A percentile compares a stretch with the other conserved stretches of the same genome.
phyloP scores from a whole-genome alignment of 257 asterid species.

The Nicotiana tomentosiformis region DNA sequence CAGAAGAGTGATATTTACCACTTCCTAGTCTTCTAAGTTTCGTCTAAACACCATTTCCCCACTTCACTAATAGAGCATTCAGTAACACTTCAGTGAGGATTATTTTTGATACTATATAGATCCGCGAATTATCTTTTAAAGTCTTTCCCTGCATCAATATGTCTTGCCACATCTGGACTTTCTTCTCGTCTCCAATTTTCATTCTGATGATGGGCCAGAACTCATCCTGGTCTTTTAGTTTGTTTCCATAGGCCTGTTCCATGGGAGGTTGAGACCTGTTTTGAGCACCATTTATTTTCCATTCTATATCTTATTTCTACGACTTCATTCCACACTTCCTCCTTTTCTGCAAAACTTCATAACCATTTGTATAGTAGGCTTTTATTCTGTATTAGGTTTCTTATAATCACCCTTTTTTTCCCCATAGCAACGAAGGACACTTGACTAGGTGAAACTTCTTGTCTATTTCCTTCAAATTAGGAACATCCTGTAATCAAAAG shows the following conservation, averaged over 20 bases:
- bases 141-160: neutral
- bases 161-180: neutral
- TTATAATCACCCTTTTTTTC: neutral
- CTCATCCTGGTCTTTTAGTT: neutral
- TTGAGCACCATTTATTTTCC: neutral
- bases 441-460: conserved; percentile 2
- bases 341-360: neutral
- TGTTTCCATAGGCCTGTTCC: neutral
- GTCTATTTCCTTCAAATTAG: neutral
- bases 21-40: neutral
- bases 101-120: neutral
- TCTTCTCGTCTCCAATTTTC: neutral
- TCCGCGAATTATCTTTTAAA: neutral
- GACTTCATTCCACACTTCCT: neutral
- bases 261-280: neutral
- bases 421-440: neutral
- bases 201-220: neutral
- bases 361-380: neutral
- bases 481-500: neutral
- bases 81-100: neutral
- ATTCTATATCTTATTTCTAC: neutral
- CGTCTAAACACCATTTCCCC: neutral
- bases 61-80: neutral
- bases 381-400: neutral
- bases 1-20: neutral